Conservation (phyloP, 1,284 basidiomycete genomes). For the Cryptococcus sp. region DNA sequence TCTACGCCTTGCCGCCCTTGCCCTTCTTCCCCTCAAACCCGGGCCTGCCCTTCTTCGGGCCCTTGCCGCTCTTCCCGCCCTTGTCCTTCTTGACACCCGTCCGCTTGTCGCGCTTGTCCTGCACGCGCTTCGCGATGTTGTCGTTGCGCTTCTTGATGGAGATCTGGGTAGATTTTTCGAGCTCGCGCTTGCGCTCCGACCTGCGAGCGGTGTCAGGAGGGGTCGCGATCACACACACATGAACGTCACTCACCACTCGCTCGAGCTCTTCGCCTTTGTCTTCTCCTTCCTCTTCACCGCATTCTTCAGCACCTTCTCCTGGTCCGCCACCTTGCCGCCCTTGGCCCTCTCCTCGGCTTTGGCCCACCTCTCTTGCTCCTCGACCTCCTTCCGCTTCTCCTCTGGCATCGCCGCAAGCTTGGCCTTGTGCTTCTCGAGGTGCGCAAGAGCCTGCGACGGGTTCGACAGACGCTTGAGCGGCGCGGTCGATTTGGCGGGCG, state of each 20-base stretch:
- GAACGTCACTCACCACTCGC: conserved; percentile 65
- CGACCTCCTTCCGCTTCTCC: conserved; percentile 70
- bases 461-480: conserved; percentile 60
- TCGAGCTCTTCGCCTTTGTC: conserved; percentile 74
- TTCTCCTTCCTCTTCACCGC: conserved; percentile 86
- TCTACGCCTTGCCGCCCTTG: conserved; percentile 11
- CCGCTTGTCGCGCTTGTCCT: conserved; percentile 71
- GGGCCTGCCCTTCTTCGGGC: conserved; percentile 20
- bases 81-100: conserved; percentile 56
- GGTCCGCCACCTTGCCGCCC: conserved; percentile 82
- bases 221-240: conserved; percentile 1
- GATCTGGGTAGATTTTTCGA: conserved; percentile 68
- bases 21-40: conserved; percentile 43
- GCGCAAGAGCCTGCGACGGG: conserved; percentile 74
- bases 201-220: conserved; percentile 51
- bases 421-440: conserved; percentile 69
- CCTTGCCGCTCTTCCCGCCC: conserved; percentile 23
- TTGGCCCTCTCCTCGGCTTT: conserved; percentile 79
- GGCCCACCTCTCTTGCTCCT: conserved; percentile 78
- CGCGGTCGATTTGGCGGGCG: conserved; percentile 55
- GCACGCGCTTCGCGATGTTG: conserved; percentile 77
- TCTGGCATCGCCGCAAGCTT: conserved; percentile 68
- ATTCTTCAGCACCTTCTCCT: conserved; percentile 77
- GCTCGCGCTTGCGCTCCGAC: conserved; percentile 76
- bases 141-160: conserved; percentile 82